Conservation (phyloP, 2,329 filamentous ascomycete genomes). For the Fusarium metavorans region DNA sequence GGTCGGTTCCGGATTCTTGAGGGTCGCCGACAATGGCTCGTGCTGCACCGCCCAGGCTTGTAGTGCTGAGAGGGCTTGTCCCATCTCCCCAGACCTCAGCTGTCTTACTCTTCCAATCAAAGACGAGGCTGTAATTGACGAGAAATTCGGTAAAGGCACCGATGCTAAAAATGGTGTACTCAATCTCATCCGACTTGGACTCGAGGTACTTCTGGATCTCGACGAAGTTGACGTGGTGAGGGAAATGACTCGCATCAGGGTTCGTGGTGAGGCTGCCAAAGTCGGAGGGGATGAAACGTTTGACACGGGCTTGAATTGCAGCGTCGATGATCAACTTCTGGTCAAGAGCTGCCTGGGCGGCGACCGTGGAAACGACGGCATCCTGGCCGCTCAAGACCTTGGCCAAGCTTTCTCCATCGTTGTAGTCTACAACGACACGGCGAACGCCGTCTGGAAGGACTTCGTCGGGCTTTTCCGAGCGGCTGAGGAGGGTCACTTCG, state of each 20-base stretch:
- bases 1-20: not conserved
- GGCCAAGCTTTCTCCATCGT: not conserved
- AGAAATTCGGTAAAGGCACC: not conserved
- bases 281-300: not conserved
- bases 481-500: not conserved
- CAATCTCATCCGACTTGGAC: not conserved
- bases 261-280: not conserved
- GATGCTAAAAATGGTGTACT: not conserved
- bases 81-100: not conserved
- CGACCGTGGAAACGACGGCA: not conserved
- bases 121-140: not conserved
- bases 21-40: not conserved
- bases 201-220: not conserved
- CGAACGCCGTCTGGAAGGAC: not conserved
- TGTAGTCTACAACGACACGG: not conserved
- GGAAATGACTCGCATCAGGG: not conserved
- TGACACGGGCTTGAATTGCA: not conserved
- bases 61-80: not conserved
- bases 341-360: not conserved
- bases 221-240: not conserved
- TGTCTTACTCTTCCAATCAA: not conserved
- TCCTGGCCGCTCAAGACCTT: not conserved
- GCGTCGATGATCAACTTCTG: not conserved
- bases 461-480: not conserved
- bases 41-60: not conserved